These are phyloP conservation scores for Pichia sp. DNA, from an alignment of 1,139 yeast species.

Conservation along the genomic window DNA sequence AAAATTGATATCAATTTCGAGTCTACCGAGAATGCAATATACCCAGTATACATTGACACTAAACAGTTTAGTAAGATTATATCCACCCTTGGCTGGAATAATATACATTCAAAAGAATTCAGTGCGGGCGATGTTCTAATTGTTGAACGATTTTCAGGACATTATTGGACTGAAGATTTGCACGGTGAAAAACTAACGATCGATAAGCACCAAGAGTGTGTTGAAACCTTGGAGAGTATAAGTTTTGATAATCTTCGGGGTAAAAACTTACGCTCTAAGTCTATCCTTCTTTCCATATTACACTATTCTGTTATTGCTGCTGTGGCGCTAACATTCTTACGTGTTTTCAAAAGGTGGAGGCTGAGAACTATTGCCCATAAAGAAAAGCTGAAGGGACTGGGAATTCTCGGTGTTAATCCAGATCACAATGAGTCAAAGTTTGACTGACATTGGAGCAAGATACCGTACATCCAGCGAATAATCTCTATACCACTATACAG, in stretches of 20 bases:
- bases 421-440: slow-evolving; percentile 9
- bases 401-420: slow-evolving; percentile 15
- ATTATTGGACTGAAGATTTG: slow-evolving; percentile 18
- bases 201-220: slow-evolving; percentile 8
- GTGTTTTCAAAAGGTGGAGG: not conserved
- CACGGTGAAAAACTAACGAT: slow-evolving; percentile 12
- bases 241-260: slow-evolving; percentile 8
- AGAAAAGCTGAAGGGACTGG: slow-evolving; percentile 15
- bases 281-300: not conserved
- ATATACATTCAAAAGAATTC: slow-evolving; percentile 28
- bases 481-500: too few species aligned
- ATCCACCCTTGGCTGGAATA: slow-evolving; percentile 35
- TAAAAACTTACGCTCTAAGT: not conserved
- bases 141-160: slow-evolving; percentile 28
- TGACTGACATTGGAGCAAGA: slow-evolving; percentile 11
- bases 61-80: slow-evolving; percentile 31
- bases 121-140: slow-evolving; percentile 41
- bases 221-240: slow-evolving; percentile 12
- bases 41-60: slow-evolving; percentile 50
- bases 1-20: slow-evolving; percentile 37
- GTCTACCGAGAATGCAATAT: slow-evolving; percentile 34
- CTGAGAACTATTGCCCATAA: not conserved
- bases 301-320: not conserved
- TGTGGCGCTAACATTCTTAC: not conserved
- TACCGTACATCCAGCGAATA: too few species aligned